These are phyloP conservation scores for Komagataella kurtzmanii DNA, from an alignment of 805 yeast species.

Conservation along the genomic window DNA sequence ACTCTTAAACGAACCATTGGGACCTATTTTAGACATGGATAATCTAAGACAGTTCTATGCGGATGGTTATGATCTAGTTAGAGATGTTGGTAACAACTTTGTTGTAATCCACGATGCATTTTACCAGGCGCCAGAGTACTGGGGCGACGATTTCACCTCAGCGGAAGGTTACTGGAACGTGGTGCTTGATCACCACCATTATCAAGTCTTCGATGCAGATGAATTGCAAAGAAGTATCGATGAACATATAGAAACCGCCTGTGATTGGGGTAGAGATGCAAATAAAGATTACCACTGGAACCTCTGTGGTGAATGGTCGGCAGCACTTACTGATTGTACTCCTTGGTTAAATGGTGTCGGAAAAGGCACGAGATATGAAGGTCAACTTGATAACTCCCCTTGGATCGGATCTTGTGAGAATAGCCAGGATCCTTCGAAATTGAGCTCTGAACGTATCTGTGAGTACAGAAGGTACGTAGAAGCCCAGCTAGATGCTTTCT, in stretches of 20 bases:
- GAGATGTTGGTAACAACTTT: slow-evolving; percentile 23
- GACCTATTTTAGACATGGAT: slow-evolving; percentile 32
- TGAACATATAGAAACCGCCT: slow-evolving; percentile 44
- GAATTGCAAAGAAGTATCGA: slow-evolving; percentile 45
- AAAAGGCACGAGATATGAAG: slow-evolving; percentile 50
- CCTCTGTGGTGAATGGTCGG: slow-evolving; percentile 60
- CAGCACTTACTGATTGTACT: slow-evolving; percentile 60
- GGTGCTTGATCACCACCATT: slow-evolving; percentile 80
- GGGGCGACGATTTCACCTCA: slow-evolving; percentile 31
- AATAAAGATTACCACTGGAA: slow-evolving; percentile 29
- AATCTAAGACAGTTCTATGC: slow-evolving; percentile 24
- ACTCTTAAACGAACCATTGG: slow-evolving; percentile 61
- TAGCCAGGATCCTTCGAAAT: slow-evolving; percentile 21
- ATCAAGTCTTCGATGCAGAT: slow-evolving; percentile 69
- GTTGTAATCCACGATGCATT: slow-evolving; percentile 62
- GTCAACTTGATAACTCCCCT: slow-evolving; percentile 25
- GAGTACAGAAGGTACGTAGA: slow-evolving; percentile 43
- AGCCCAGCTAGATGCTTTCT: slow-evolving; percentile 43
- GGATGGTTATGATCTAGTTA: slow-evolving; percentile 28
- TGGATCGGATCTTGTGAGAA: slow-evolving; percentile 31
- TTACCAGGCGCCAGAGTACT: slow-evolving; percentile 30
- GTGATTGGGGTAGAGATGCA: slow-evolving; percentile 32
- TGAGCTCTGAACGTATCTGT: slow-evolving; percentile 26
- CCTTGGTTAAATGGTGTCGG: slow-evolving; percentile 60
- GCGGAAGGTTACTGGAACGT: slow-evolving; percentile 41